phyloP scores from a whole-genome alignment of 2,329 filamentous ascomycete species.

The Metarhizium robertsii region DNA sequence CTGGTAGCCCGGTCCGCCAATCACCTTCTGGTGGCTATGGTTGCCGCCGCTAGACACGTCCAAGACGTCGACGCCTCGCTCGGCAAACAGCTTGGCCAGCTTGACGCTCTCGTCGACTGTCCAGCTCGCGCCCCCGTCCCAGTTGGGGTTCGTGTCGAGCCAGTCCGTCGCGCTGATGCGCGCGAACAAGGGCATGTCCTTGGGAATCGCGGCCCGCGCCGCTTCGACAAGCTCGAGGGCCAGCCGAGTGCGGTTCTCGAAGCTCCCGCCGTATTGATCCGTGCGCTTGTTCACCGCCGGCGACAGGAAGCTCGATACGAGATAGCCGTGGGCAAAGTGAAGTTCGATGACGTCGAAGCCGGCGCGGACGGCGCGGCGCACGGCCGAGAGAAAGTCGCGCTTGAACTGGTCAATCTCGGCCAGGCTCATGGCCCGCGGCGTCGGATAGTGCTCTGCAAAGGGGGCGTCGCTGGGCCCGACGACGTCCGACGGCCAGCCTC shows the following conservation, averaged over 20 bases:
- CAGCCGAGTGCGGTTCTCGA: conserved; percentile 63
- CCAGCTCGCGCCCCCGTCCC: conserved; percentile 50
- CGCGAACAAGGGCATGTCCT: conserved; percentile 61
- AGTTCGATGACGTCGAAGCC: conserved; percentile 65
- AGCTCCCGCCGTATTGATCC: conserved; percentile 58
- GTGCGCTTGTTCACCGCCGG: conserved; percentile 61
- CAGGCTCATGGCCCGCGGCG: conserved; percentile 55
- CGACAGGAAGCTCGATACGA: conserved; percentile 61
- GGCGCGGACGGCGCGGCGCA: conserved; percentile 47
- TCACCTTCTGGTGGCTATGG: conserved; percentile 49
- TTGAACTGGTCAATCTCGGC: conserved; percentile 58
- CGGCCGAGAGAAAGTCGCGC: conserved; percentile 44
- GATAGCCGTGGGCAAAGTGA: conserved; percentile 72
- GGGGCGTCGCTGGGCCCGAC: conserved; percentile 36
- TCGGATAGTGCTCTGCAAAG: conserved; percentile 49
- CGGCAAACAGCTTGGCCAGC: conserved; percentile 54
- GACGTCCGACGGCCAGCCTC: conserved; percentile 45
- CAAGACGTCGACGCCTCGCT: conserved; percentile 62
- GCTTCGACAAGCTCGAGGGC: conserved; percentile 57
- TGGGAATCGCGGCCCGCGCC: conserved; percentile 52
- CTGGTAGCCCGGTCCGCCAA: conserved; percentile 57
- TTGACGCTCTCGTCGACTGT: conserved; percentile 52
- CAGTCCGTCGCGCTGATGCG: conserved; percentile 69
- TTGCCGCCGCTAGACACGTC: conserved; percentile 64
- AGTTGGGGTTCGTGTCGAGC: conserved; percentile 52